These are phyloP conservation scores for Candida anutae DNA, from an alignment of 1,139 yeast genomes.

Conservation along the genomic window DNA sequence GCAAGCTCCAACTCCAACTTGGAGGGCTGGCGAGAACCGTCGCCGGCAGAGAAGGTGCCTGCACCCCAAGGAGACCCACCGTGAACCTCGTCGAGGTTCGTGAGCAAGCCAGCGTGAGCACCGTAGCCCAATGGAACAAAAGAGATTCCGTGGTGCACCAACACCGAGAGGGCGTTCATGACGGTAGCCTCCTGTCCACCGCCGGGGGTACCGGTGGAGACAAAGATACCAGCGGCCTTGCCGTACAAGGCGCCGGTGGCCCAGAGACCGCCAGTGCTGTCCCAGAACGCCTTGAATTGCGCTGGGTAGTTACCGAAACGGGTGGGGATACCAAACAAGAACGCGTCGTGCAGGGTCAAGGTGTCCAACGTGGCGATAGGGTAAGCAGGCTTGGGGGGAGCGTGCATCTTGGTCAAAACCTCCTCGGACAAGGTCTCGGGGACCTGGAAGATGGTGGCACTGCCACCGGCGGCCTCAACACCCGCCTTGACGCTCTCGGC, in stretches of 20 bases:
- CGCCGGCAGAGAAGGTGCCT: slow-evolving; percentile 30
- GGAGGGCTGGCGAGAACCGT: slow-evolving; percentile 29
- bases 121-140: slow-evolving; percentile 33
- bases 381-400: slow-evolving; percentile 25
- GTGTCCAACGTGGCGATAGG: slow-evolving; percentile 27
- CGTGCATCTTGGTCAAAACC: slow-evolving; percentile 22
- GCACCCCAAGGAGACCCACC: slow-evolving; percentile 40
- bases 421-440: slow-evolving; percentile 27
- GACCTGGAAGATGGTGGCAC: slow-evolving; percentile 30
- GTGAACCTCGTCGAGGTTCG: slow-evolving; percentile 25
- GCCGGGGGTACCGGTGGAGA: slow-evolving; percentile 30
- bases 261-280: slow-evolving; percentile 33
- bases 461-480: slow-evolving; percentile 31
- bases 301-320: slow-evolving; percentile 33
- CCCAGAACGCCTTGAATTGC: slow-evolving; percentile 34
- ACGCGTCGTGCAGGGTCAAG: slow-evolving; percentile 27
- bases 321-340: slow-evolving; percentile 33
- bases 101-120: slow-evolving; percentile 17
- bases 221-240: slow-evolving; percentile 31
- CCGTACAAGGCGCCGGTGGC: slow-evolving; percentile 28
- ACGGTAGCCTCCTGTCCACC: slow-evolving; percentile 36
- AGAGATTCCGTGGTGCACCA: slow-evolving; percentile 32
- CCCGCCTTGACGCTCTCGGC: slow-evolving; percentile 30
- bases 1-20: slow-evolving; percentile 28
- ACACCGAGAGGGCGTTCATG: slow-evolving; percentile 23